Evolutionary conservation across 441 rosid species (phyloP), one percentile per base, ranked within the genome.

Genomic region (Erysimum cheiri): DNA sequence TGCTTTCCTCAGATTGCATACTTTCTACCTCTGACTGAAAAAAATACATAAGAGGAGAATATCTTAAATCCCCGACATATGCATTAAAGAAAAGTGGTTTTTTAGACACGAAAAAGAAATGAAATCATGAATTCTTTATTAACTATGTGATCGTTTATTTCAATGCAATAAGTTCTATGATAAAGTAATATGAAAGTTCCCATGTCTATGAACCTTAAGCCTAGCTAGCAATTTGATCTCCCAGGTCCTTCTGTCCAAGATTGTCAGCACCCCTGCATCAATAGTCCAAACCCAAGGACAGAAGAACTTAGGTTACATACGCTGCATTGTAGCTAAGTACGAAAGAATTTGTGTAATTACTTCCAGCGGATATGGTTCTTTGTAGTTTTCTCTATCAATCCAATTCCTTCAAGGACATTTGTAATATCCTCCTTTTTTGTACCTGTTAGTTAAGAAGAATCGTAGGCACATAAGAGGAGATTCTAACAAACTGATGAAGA

Each of bases 371-470:
- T 86, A 54, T 86, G 88, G 63, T 89, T 89, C 85, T 92, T 92
- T 56, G 92, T 84, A 35, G 93, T 89, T 81, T 92, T 92, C 85
- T 92, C 94, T 56, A 92, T 88, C 80, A 92, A 81, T 47, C 85
- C 85, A 74, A 89, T 81, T 64, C 96, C 97, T 84, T 88, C 94
- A 75, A 92, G 85, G 43, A 92, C 96, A 83, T 92, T 92, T 64
- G 96, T 92, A 53, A 89, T 92, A 92, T 92, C 80, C 96, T 85
- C 79, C 97, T 85, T 79, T 92, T 89, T 65, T 92, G 92, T 32
- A 92, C 97, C 97, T 91, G 80, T 75, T 15, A 75, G 80, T 75
- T 15, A 75, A 65, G 69, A 66, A 31, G 31, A 62, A 72, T 26
- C 62, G 11, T 28, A 57, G 19, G 73, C 19, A 36, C 64, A 62